Percentiles rank a stretch among this genome's conserved stretches.
Evolutionary conservation across 768 basidiomycete genomes (phyloP).

Genomic region (Lentinula aciculospora): DNA sequence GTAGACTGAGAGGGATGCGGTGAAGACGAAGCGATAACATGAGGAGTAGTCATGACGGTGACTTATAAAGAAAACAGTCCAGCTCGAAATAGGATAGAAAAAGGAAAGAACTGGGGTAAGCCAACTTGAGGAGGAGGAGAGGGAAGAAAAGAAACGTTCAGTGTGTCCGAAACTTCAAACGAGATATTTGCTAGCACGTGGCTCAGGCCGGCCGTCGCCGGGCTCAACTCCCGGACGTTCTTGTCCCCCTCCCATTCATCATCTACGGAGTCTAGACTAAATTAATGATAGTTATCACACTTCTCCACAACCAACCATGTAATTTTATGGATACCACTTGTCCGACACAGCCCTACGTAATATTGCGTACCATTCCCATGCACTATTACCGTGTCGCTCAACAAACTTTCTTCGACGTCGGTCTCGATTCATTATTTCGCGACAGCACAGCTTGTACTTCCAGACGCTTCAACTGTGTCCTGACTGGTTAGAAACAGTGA

Average conservation of each 20-base stretch:
- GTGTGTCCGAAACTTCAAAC: background rate
- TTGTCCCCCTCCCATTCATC: too few relatives aligned
- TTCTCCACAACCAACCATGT: too few relatives aligned
- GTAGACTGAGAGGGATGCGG: conserved; percentile 60
- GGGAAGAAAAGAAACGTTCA: background rate
- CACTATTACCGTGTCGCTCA: background rate
- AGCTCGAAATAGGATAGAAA: background rate
- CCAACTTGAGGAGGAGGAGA: background rate
- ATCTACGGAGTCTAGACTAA: too few relatives aligned
- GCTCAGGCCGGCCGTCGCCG: background rate
- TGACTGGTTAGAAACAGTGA: too few relatives aligned
- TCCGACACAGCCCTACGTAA: background rate
- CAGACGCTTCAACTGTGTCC: background rate
- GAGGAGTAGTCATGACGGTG: conserved; percentile 66
- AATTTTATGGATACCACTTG: too few relatives aligned
- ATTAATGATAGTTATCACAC: too few relatives aligned
- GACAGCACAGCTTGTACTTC: background rate
- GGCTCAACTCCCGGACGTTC: too few relatives aligned
- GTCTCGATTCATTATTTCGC: background rate
- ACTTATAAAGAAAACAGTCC: background rate
- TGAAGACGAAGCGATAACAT: conserved; percentile 78
- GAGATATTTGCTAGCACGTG: background rate
- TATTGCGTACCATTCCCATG: background rate
- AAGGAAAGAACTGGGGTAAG: conserved; percentile 1
- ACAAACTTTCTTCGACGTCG: background rate